Evolutionary conservation across 2,329 filamentous ascomycete genomes (phyloP).

Genomic region (Exophiala calicioides): DNA sequence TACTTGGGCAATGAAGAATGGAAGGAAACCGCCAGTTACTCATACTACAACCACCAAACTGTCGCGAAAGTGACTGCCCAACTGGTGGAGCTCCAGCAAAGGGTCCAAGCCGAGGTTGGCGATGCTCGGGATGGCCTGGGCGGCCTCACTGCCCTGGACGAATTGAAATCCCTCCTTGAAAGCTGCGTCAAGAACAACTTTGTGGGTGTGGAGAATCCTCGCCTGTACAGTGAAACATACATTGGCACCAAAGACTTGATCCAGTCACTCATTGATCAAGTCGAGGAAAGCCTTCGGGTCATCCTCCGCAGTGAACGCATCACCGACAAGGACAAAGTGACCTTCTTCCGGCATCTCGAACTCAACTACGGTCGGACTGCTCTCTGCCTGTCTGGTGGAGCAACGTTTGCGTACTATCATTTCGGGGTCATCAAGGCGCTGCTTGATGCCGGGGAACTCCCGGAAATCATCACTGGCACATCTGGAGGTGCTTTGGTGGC

Average conservation of each 20-base stretch:
- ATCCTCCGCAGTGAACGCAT: constrained; percentile 69
- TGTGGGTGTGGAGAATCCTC: constrained; percentile 87
- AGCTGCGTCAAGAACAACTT: constrained; percentile 98
- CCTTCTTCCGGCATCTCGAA: constrained; percentile 81
- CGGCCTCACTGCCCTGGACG: constrained; percentile 59
- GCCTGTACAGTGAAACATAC: constrained; percentile 96
- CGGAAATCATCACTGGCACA: constrained; percentile 93
- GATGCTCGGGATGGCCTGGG: constrained; percentile 31
- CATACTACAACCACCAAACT: constrained; percentile 86
- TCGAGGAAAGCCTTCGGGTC: constrained; percentile 60
- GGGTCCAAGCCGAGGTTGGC: constrained; percentile 42
- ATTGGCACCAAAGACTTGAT: constrained; percentile 95
- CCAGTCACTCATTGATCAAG: constrained; percentile 83
- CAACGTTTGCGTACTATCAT: constrained; percentile 95
- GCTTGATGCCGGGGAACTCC: constrained; percentile 79
- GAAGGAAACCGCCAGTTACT: constrained; percentile 58
- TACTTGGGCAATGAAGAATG: constrained; percentile 70
- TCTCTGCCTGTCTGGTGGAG: constrained; percentile 88
- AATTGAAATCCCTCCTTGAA: constrained; percentile 75
- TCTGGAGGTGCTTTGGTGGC: constrained; percentile 92
- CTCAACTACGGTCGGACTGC: constrained; percentile 92
- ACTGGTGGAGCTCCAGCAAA: constrained; percentile 54
- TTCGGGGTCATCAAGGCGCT: constrained; percentile 89
- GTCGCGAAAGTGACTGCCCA: constrained; percentile 75
- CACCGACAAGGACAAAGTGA: constrained; percentile 70